Evolutionary conservation across 164 flowering plant species (phyloP).

Genomic region (Macadamia tetraphylla): DNA sequence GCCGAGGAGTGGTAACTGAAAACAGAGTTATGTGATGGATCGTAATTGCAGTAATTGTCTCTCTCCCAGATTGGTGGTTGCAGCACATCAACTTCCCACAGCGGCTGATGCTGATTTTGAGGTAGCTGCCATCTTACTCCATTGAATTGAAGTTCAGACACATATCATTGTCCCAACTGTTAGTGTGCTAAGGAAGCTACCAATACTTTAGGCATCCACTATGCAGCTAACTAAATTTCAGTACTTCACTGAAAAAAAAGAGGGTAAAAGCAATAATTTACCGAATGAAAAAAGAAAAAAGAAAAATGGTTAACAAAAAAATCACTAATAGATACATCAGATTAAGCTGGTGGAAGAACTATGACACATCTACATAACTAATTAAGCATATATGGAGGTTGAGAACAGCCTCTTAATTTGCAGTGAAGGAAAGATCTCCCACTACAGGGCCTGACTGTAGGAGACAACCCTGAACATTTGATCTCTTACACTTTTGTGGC

Average conservation of each 20-base stretch:
- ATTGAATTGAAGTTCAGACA: conserved; percentile 39
- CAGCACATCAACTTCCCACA: conserved; percentile 41
- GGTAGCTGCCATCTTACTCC: conserved; percentile 31
- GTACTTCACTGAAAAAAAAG: not conserved
- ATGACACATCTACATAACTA: not conserved
- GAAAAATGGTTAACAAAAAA: not conserved
- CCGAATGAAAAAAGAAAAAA: no score
- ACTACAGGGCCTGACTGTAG: no score
- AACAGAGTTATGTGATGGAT: conserved; percentile 49
- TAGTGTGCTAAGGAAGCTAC: conserved; percentile 39
- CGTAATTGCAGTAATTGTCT: conserved; percentile 34
- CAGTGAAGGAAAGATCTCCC: no score
- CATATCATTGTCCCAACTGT: conserved; percentile 32
- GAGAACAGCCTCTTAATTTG: no score
- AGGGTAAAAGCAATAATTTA: no score
- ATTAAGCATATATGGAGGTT: not conserved
- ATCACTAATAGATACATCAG: not conserved
- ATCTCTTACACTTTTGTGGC: no score
- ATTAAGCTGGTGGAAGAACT: not conserved
- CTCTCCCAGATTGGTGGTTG: conserved; percentile 44
- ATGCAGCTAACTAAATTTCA: conserved; percentile 20
- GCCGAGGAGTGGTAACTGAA: conserved; percentile 49
- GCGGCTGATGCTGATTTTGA: conserved; percentile 30
- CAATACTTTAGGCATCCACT: conserved; percentile 35
- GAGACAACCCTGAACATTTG: no score